phyloP scores from a whole-genome alignment of 1,284 basidiomycete genomes.

The Apiotrichum gracile region DNA sequence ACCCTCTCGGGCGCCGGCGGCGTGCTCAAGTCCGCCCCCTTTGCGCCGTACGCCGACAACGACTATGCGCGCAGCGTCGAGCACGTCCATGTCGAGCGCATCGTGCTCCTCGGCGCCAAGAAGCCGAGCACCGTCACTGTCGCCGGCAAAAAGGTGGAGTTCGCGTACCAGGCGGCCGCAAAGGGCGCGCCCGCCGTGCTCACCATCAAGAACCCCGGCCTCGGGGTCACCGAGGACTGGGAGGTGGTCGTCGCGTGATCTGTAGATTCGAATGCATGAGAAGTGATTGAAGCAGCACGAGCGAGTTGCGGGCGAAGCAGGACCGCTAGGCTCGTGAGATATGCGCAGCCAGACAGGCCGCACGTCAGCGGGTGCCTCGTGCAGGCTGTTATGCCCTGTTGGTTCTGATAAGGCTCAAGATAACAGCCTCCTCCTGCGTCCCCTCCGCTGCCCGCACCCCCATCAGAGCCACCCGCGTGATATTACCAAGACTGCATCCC shows the following conservation, averaged over 20 bases:
- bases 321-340: too few species aligned
- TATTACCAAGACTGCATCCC: conserved; percentile 7
- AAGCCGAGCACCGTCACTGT: conserved; percentile 55
- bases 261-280: neutral
- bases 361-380: too few species aligned
- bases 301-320: too few species aligned
- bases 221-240: conserved; percentile 66
- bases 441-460: too few species aligned
- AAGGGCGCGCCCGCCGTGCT: conserved; percentile 55
- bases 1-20: conserved; percentile 50
- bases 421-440: too few species aligned
- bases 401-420: too few species aligned
- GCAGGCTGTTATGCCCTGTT: too few species aligned
- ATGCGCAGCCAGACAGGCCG: too few species aligned
- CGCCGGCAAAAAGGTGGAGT: conserved; percentile 47
- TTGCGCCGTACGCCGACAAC: conserved; percentile 50
- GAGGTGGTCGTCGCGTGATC: conserved; percentile 46
- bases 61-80: conserved; percentile 67
- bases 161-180: conserved; percentile 48
- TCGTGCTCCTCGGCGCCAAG: conserved; percentile 69
- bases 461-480: too few species aligned
- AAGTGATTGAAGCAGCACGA: neutral
- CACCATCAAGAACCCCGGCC: conserved; percentile 70
- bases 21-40: conserved; percentile 39
- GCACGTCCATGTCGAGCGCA: conserved; percentile 69